phyloP scores from a whole-genome alignment of 306 rosid species.

The Quercus alba region DNA sequence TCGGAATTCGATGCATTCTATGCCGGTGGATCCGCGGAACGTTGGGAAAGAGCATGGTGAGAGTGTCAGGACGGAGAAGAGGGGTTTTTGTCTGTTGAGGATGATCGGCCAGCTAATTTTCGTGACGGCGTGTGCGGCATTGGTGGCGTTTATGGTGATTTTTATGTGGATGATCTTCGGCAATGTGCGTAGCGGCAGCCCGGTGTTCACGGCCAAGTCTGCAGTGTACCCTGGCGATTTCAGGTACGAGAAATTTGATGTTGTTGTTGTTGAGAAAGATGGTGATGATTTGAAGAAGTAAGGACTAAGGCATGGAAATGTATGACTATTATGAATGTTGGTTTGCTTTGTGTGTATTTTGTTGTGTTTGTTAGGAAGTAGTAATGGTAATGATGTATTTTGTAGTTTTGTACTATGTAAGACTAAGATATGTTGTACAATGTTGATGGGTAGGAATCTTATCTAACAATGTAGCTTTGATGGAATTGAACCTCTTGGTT shows the following conservation, averaged over 20 bases:
- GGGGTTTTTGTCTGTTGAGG: neutral
- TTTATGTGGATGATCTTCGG: slow-evolving; percentile 35
- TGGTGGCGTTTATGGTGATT: slow-evolving; percentile 36
- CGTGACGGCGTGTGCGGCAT: slow-evolving; percentile 36
- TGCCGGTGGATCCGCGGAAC: slow-evolving; percentile 37
- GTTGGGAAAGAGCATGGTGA: slow-evolving; percentile 4
- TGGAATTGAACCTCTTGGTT: no score
- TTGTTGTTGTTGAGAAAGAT: slow-evolving; percentile 35
- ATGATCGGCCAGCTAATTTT: slow-evolving; percentile 37
- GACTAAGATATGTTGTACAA: no score
- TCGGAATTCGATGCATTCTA: slow-evolving; percentile 35
- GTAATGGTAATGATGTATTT: no score
- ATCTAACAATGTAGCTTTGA: no score
- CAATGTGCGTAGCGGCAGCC: neutral
- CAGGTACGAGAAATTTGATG: slow-evolving; percentile 38
- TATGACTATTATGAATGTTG: neutral
- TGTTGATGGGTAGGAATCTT: no score
- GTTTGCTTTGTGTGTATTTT: neutral
- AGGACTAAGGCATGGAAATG: slow-evolving; percentile 2
- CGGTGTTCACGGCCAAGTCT: neutral
- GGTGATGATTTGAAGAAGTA: slow-evolving; percentile 3
- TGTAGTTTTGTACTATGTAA: no score
- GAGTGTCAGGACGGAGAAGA: neutral
- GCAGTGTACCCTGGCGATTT: slow-evolving; percentile 19
- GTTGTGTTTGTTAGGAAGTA: no score